These are phyloP conservation scores for Paecilomyces fulvus DNA, from an alignment of 2,329 filamentous ascomycete species.

Conservation along the genomic window DNA sequence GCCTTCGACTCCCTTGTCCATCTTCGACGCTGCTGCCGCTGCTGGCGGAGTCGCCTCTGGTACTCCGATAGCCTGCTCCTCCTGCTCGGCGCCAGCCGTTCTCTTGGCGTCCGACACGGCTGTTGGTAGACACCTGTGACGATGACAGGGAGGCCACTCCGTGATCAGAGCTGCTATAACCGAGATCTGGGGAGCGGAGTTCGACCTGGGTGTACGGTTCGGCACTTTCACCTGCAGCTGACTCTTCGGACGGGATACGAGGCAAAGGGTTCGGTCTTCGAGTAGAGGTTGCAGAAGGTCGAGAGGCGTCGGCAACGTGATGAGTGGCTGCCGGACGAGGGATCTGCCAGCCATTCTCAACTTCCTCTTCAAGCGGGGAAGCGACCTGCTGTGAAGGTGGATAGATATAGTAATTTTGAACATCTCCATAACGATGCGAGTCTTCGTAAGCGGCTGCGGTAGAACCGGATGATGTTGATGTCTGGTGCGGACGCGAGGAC, in stretches of 20 bases:
- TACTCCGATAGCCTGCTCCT: neutral
- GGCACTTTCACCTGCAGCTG: slow-evolving; percentile 5
- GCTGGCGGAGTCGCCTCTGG: slow-evolving; percentile 4
- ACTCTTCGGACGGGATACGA: slow-evolving; percentile 14
- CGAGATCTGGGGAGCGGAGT: slow-evolving; percentile 1
- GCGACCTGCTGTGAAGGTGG: slow-evolving; percentile 8
- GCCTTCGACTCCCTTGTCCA: neutral
- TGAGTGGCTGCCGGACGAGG: neutral
- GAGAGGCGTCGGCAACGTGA: slow-evolving; percentile 3
- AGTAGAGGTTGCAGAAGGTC: slow-evolving; percentile 12
- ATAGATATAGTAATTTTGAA: slow-evolving; percentile 6
- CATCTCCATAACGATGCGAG: neutral
- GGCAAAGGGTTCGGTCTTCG: slow-evolving; percentile 23
- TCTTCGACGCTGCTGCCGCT: slow-evolving; percentile 6
- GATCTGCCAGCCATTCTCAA: slow-evolving; percentile 9
- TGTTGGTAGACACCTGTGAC: slow-evolving; percentile 5
- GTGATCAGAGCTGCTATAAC: slow-evolving; percentile 12
- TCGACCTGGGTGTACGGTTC: slow-evolving; percentile 4
- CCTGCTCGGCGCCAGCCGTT: slow-evolving; percentile 21
- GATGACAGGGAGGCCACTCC: slow-evolving; percentile 17
- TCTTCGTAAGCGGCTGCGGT: slow-evolving; percentile 7
- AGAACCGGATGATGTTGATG: slow-evolving; percentile 16
- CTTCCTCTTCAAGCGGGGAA: slow-evolving; percentile 10
- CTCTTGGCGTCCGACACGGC: slow-evolving; percentile 8
- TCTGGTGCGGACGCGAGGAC: slow-evolving; percentile 10